Base-by-base conservation (phyloP, 345 rosid species). In the Melaleuca quinquenervia region DNA sequence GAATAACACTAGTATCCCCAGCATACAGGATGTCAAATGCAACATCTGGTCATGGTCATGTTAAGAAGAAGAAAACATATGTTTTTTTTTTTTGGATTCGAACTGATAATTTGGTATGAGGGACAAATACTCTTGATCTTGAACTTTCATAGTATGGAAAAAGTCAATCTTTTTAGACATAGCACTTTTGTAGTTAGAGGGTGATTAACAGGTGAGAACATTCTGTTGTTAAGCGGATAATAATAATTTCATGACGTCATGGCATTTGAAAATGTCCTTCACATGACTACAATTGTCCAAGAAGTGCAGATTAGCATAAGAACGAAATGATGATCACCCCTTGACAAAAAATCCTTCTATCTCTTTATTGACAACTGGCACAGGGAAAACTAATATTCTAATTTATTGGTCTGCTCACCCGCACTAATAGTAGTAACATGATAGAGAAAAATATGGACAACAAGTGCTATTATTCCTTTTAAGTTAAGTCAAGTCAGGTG, bases 1-100 rank as follows among this genome's bases (percentile, higher is more conserved):
- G 99, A 90, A 97, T 94, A 84, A 97, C 96, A 75, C 99, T 97
- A 76, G 98, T 96, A 89, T 97, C 99, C 70, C 99, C 95, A 75
- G 93, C 94, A 88, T 97, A 97, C 87, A 97, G 98, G 87, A 97
- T 89, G 90, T 97, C 99, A 91, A 97, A 97, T 86, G 95, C 96
- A 91, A 97, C 95, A 95, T 94, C 99, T 97, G 90, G 45, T 82
- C 60, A 83, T 88, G 86, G 82, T 15, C 82, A 87, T 36, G 94
- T 95, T 87, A 94, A 95, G 96, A 91, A 54, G 75, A 86, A 85
- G 82, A 41, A 84, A 86, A 18, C 11, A 6, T 32, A 70, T 70
- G 56, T 13, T 51, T 58, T 82, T n/a, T 18, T n/a, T 18, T 82
- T 82, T 82, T 15, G 60, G 80, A 70, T 70, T 20, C 5, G 80